A percentile compares a stretch with the other conserved stretches of the same genome.
Evolutionary conservation across 2,329 filamentous ascomycete genomes (phyloP).

Genomic region (Lasiodiplodia citricola): DNA sequence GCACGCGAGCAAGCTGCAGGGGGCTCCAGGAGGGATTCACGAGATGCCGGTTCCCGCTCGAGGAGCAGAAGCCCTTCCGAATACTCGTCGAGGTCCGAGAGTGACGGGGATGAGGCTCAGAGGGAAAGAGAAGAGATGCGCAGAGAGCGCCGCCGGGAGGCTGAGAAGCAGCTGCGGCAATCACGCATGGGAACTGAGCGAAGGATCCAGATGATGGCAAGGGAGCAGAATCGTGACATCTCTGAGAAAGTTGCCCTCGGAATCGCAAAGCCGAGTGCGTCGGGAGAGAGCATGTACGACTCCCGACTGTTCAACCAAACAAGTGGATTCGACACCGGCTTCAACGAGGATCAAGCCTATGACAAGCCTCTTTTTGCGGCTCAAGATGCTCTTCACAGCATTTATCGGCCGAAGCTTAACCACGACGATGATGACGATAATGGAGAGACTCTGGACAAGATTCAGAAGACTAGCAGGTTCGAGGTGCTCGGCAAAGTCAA

Average conservation of each 20-base stretch:
- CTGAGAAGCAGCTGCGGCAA: conserved; percentile 88
- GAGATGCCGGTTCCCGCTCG: conserved; percentile 35
- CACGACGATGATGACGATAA: conserved; percentile 77
- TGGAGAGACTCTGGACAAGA: conserved; percentile 82
- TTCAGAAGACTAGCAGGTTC: conserved; percentile 84
- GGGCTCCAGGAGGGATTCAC: conserved; percentile 34
- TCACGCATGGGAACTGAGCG: conserved; percentile 95
- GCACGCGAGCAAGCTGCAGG: conserved; percentile 79
- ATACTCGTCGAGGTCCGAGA: conserved; percentile 52
- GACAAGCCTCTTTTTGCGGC: conserved; percentile 97
- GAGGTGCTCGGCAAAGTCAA: conserved; percentile 83
- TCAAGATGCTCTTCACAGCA: conserved; percentile 91
- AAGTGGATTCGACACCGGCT: conserved; percentile 86
- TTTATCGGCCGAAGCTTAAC: conserved; percentile 80
- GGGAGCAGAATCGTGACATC: conserved; percentile 95
- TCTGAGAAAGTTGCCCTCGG: conserved; percentile 96
- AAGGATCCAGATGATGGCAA: conserved; percentile 87
- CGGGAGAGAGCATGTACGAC: conserved; percentile 95
- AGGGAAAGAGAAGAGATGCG: conserved; percentile 79
- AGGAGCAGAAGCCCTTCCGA: conserved; percentile 49
- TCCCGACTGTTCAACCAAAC: conserved; percentile 93
- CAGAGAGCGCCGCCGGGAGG: conserved; percentile 77
- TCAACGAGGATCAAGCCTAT: conserved; percentile 97
- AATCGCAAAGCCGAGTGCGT: conserved; percentile 90
- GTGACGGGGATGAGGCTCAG: conserved; percentile 71